Base-by-base conservation (phyloP, 768 basidiomycete genomes). In the Boletellus ananas region DNA sequence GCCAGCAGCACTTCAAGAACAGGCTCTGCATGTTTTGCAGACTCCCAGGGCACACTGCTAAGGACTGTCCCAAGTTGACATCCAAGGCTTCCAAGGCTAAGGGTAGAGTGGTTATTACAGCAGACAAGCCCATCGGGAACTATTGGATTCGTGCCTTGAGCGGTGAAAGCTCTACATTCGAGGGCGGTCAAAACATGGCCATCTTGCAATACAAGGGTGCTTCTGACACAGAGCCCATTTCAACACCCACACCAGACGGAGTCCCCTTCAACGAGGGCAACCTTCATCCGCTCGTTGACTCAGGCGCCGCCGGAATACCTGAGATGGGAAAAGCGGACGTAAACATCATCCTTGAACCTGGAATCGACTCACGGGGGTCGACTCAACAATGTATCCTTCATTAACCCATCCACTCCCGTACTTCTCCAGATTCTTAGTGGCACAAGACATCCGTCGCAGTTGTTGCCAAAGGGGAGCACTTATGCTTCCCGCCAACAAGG, bases 381-480 rank as follows among this genome's bases (percentile, higher is more conserved):
- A n/a, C n/a, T 71, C 11, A 69, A 70, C 41, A 59, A 57, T 6
- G 51, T 41, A 16, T 58, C 72, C 16, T 82, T 61, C 46, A 23
- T 60, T 5, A 60, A 69, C 6, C 78, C 81, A 0, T 60, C 69
- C 0, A 63, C 75, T 2, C 81, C 83, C 0, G 79, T 81, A 4
- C 71, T 84, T 16, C 70, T 83, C 1, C 83, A 84, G 55, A 79
- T 83, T 29, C 60, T 84, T 31, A 81, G 76, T 47, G 83, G 83
- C 0, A 74, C 75, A 0, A 58, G 58, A 23, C 67, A 71, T 11
- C 70, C 81, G 0, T 65, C 68, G 16, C 67, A 78, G 1, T 62
- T 85, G 6, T 57, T 84, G 10, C 83, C 80, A 0, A 17, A 48
- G 0, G 81, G 79, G 11, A 71, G 72, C 8, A 64, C 83, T 5